Base-by-base conservation (phyloP, 306 rosid species). In the Dicorynia guianensis region DNA sequence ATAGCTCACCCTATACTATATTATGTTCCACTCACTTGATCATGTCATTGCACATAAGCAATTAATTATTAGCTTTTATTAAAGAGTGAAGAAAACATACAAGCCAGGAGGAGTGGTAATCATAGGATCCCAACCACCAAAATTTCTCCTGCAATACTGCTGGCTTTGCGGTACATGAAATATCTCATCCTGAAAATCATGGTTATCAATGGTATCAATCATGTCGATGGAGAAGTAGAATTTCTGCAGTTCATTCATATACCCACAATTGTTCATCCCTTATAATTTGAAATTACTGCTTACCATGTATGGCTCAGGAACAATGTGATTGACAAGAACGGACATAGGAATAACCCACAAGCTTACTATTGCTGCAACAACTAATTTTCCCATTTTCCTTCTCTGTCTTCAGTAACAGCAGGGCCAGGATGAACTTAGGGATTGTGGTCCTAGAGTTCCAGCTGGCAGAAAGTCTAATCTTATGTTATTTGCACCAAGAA, bases 81-180 rank as follows among this genome's bases (percentile, higher is more conserved):
- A 39, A 78, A 65, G 50, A 34, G 11, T 77, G 15, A 60, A 43
- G 69, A 84, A 19, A 35, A 83, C 93, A 63, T 89, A 95, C 97
- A 95, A 77, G 89, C 97, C 98, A 77, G 97, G 98, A 77, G 99
- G 97, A 25, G 96, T 96, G 44, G 99, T 90, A 61, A 92, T 92
- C 98, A 89, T 92, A 59, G 98, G 99, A 72, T 96, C 98, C 99
- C 99, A 92, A 76, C 97, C 90, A 74, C 92, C 49, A 83, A 96
- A 92, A 72, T 92, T 88, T 56, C 97, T 92, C 76, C 38, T 83
- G 85, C 98, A 96, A 78, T 87, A 90, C 74, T 85, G 86, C 68
- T 90, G 96, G 65, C 87, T 91, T 79, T 90, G 96, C 39, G 93
- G 93, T 74, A 89, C 79, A 69, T 90, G 99, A 85, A 96, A 92